phyloP scores from a whole-genome alignment of 139 green algal species.

The Dunaliella sp. region DNA sequence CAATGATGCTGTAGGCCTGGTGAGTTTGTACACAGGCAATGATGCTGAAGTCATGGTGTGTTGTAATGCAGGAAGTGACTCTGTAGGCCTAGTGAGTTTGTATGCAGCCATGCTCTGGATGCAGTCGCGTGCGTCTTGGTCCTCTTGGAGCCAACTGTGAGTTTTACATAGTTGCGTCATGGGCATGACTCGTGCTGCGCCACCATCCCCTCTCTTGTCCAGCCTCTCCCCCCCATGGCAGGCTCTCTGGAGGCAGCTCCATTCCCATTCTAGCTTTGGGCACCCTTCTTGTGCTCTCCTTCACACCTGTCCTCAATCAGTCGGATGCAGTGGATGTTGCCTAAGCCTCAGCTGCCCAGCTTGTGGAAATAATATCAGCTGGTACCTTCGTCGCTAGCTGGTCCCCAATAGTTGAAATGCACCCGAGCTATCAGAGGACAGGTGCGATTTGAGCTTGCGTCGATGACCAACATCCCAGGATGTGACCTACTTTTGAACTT shows the following conservation, averaged over 20 bases:
- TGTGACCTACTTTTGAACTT: no score
- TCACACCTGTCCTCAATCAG: not conserved
- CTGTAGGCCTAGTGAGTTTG: not conserved
- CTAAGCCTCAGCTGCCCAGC: no score
- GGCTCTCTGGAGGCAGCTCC: not conserved
- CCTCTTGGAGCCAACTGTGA: not conserved
- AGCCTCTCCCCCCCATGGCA: not conserved
- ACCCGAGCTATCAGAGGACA: no score
- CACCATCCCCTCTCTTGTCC: not conserved
- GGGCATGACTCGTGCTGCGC: not conserved
- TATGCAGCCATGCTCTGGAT: not conserved
- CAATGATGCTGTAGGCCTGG: conserved; percentile 79
- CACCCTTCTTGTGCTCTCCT: not conserved
- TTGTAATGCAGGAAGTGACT: not conserved
- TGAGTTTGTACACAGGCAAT: conserved; percentile 4
- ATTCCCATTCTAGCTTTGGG: not conserved
- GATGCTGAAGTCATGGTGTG: not conserved
- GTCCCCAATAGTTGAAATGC: not conserved
- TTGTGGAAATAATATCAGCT: not conserved
- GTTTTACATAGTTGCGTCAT: not conserved
- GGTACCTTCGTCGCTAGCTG: not conserved
- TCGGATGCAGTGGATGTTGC: not conserved
- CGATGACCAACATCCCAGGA: no score
- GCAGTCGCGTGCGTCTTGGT: not conserved
- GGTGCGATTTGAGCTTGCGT: no score